A percentile compares a stretch with the other conserved stretches of the same genome.
Conservation (phyloP, 78 protist species). For the Tieghemostelium lacteum region DNA sequence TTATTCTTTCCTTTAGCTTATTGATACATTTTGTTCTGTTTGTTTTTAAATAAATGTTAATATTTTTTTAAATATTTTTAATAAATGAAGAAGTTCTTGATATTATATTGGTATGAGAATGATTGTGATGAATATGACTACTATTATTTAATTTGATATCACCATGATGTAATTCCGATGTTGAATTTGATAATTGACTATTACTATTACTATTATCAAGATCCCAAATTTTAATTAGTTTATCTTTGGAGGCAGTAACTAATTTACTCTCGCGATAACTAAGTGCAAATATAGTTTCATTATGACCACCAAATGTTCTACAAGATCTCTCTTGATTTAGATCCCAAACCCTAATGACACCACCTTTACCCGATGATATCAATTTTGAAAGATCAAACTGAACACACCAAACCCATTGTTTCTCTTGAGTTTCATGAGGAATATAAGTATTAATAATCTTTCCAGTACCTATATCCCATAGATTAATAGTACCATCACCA, state of each 20-base stretch:
- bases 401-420: slow-evolving; percentile 40
- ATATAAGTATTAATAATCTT: slow-evolving; percentile 13
- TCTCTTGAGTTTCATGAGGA: slow-evolving; percentile 21
- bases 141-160: neutral
- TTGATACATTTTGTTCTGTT: no score
- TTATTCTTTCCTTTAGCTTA: no score
- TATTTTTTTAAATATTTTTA: no score
- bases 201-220: neutral
- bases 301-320: slow-evolving; percentile 57
- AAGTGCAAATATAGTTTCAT: slow-evolving; percentile 52
- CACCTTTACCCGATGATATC: slow-evolving; percentile 38
- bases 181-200: neutral
- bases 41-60: no score
- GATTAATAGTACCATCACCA: neutral
- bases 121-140: neutral
- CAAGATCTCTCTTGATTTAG: slow-evolving; percentile 4
- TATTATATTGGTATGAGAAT: neutral
- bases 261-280: slow-evolving; percentile 19
- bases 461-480: slow-evolving; percentile 54
- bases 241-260: slow-evolving; percentile 48
- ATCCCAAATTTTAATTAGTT: slow-evolving; percentile 48
- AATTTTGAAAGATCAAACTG: slow-evolving; percentile 66
- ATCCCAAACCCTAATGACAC: slow-evolving; percentile 66
- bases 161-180: neutral
- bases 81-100: neutral